Base-by-base conservation (phyloP, 352 stramenopile genomes). In the Globisporangium iwayamae region DNA sequence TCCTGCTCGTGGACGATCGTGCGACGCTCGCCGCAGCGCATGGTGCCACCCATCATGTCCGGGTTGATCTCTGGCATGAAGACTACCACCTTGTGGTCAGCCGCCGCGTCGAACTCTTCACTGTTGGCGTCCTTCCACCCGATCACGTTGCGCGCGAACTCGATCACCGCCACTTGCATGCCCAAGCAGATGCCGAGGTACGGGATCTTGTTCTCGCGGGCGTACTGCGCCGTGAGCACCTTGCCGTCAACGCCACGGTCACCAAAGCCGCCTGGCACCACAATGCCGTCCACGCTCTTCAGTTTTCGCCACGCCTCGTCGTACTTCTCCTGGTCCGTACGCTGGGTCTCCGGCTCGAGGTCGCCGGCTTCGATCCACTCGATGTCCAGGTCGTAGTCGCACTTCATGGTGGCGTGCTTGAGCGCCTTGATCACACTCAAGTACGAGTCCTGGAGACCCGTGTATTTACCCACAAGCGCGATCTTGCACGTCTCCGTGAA, bases 51-150 rank as follows among this genome's bases (percentile, higher is more conserved):
- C 97, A 99, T 99, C 45, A 96, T 86, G 48, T 97, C 90, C 4
- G 82, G 85, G 77, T 99, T 96, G 72, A 99, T 98, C 83, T 99
- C 98, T 2, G 98, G 98, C 98, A 99, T 99, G 79, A 99, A 99
- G 56, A 99, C 82, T n/a, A 99, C 93, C 39, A 99, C 95, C 67
- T 96, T 96, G 73, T 98, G 83, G 36, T 85, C 68, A 22, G 87
- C 78, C 43, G 90, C 70, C 50, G 88, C 76, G 61, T 94, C 71
- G 68, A 99, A 99, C 77, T 99, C 97, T 58, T 97, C 91, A 54
- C 90, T 98, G 76, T 98, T 98, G 61, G 96, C 96, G 69, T 96
- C 85, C 60, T 85, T 82, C 90, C 91, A 97, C 45, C 83, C 81
- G 39, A 99, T 76, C 22, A 99, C 83, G 66, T 98, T 97, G 65